Conservation (phyloP, 805 yeast species). For the Candida broadrunensis region DNA sequence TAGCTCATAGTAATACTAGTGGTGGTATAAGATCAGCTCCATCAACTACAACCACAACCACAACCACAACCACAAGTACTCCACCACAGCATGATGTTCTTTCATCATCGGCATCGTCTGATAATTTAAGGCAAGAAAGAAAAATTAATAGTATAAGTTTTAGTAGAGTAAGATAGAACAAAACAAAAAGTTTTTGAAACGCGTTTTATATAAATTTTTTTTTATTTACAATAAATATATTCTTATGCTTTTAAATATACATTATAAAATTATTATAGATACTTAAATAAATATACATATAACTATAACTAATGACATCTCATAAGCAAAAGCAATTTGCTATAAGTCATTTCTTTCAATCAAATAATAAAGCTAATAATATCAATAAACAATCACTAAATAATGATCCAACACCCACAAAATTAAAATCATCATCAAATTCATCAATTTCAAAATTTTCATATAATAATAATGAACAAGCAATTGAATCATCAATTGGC, state of each 20-base stretch:
- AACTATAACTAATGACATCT: background rate
- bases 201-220: too few relatives aligned
- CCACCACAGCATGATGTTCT: background rate
- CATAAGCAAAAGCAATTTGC: conserved; percentile 1
- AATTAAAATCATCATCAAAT: too few relatives aligned
- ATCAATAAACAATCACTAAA: background rate
- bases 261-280: too few relatives aligned
- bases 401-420: background rate
- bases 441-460: background rate
- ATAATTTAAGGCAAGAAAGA: too few relatives aligned
- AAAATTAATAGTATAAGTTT: conserved; percentile 19
- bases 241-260: too few relatives aligned
- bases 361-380: background rate
- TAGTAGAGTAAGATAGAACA: conserved; percentile 17
- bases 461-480: background rate
- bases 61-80: background rate
- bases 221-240: too few relatives aligned
- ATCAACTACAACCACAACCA: background rate
- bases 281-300: too few relatives aligned
- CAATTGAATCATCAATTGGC: background rate
- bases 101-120: too few relatives aligned
- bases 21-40: background rate
- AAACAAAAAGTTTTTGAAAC: too few relatives aligned
- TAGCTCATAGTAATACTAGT: background rate
- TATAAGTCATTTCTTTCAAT: conserved; percentile 4